A percentile compares a stretch with the other conserved stretches of the same genome.
phyloP scores from a whole-genome alignment of 352 stramenopile species.

The Thalassiosira mediterranea region DNA sequence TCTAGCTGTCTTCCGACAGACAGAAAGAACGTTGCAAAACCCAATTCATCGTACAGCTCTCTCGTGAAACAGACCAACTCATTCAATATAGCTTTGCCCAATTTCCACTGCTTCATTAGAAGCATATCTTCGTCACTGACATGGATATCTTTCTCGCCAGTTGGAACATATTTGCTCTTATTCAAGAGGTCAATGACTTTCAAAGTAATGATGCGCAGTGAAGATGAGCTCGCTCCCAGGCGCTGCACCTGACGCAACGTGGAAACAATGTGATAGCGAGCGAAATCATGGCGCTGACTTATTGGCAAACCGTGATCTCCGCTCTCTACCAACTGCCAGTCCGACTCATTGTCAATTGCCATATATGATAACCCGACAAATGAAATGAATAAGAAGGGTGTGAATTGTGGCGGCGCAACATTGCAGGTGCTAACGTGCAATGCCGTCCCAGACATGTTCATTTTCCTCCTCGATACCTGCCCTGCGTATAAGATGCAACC shows the following conservation, averaged over 20 bases:
- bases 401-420: constrained; percentile 44
- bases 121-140: constrained; percentile 1
- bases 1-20: constrained; percentile 56
- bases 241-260: constrained; percentile 23
- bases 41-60: constrained; percentile 33
- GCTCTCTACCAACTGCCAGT: too few relatives aligned
- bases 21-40: constrained; percentile 49
- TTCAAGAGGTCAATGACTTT: constrained; percentile 54
- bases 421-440: constrained; percentile 44
- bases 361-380: constrained; percentile 34
- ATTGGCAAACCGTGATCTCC: constrained; percentile 8
- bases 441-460: constrained; percentile 12
- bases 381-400: constrained; percentile 40
- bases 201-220: constrained; percentile 51
- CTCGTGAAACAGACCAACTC: constrained; percentile 33
- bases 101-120: constrained; percentile 22
- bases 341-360: constrained; percentile 7
- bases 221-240: constrained; percentile 32
- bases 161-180: constrained; percentile 15
- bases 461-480: constrained; percentile 38
- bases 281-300: not conserved
- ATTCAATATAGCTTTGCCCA: constrained; percentile 45
- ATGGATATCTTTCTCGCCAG: not conserved
- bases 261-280: constrained; percentile 17
- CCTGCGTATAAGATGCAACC: constrained; percentile 46